Evolutionary conservation across 2,329 filamentous ascomycete genomes (phyloP), one percentile per base, ranked within the genome.

Genomic region (Fusarium metavorans): DNA sequence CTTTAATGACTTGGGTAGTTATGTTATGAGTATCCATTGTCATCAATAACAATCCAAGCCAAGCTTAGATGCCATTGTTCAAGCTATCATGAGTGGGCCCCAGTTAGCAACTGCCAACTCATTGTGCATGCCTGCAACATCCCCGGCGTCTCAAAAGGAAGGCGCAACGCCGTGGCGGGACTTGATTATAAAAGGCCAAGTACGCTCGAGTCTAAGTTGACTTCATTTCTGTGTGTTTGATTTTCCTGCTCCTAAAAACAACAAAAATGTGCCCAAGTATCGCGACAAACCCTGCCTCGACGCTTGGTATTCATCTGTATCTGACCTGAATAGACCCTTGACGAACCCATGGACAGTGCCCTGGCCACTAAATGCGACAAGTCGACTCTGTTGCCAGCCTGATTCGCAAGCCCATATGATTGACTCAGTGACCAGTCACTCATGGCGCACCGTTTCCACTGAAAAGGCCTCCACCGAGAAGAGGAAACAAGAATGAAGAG

Each of bases 331-430:
- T 25, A 39, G 52, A 61, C 41, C 64, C 62, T 71, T 70, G 73
- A 79, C 67, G 78, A 80, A 78, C 76, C 66, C 71, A 70, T 80
- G 78, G 77, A 76, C 73, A 74, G 73, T 79, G 78, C 77, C 57
- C 74, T 72, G 69, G 66, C 69, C 58, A 35, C 62, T 37, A 72
- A 74, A 79, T 77, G 76, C 76, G 76, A 77, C 64, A 9, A 76
- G 72, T 73, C 72, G 65, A 73, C 59, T 66, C 32, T 56, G 65
- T 74, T 68, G 48, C 69, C 61, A 50, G 64, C 65, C 74, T 77
- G 76, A 78, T 78, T 78, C 74, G 75, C 74, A 70, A 76, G 64
- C 56, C 35, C 18, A 27, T 27, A 45, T 52, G 30, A 57, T 35
- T 52, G 30, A 57, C 32, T 48, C 56, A 72, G 41, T 66, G 71